Evolutionary conservation across 176 grass and related monocot genomes (phyloP).

Genomic region (Pontederia crassipes): DNA sequence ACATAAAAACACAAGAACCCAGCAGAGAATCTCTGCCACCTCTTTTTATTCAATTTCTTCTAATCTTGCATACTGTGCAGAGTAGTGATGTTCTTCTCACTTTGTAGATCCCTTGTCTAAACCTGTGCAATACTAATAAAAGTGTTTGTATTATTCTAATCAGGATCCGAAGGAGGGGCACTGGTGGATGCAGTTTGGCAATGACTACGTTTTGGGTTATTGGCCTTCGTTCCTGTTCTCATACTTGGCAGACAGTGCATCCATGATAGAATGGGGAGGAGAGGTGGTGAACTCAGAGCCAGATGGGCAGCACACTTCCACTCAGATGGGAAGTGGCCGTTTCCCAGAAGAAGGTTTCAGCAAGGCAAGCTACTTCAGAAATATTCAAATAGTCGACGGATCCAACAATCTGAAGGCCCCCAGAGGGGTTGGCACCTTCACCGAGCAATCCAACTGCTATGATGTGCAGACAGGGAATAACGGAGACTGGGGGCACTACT

Average conservation of each 20-base stretch:
- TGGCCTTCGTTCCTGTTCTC: conserved; percentile 13
- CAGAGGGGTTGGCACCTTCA: not conserved
- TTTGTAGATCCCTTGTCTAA: too few relatives aligned
- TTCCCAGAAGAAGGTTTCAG: conserved; percentile 2
- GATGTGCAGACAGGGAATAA: not conserved
- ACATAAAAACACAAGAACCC: too few relatives aligned
- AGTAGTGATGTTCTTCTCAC: too few relatives aligned
- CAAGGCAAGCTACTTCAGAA: conserved; percentile 11
- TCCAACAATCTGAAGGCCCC: not conserved
- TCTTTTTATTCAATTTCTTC: not conserved
- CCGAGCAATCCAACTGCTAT: conserved; percentile 1
- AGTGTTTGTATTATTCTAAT: not conserved
- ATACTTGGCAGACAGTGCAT: not conserved
- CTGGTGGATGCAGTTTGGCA: conserved; percentile 6
- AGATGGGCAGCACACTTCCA: conserved; percentile 6
- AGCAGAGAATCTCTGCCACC: not conserved
- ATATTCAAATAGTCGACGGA: not conserved
- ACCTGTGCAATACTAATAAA: too few relatives aligned
- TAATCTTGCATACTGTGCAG: not conserved
- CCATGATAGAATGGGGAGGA: conserved; percentile 9
- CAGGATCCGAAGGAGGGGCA: conserved; percentile 11
- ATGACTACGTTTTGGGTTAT: not conserved
- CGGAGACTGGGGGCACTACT: not conserved
- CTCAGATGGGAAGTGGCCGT: conserved; percentile 9
- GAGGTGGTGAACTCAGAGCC: conserved; percentile 5